These are phyloP conservation scores for Coprinopsis sp. DNA, from an alignment of 768 basidiomycete species.

Conservation along the genomic window DNA sequence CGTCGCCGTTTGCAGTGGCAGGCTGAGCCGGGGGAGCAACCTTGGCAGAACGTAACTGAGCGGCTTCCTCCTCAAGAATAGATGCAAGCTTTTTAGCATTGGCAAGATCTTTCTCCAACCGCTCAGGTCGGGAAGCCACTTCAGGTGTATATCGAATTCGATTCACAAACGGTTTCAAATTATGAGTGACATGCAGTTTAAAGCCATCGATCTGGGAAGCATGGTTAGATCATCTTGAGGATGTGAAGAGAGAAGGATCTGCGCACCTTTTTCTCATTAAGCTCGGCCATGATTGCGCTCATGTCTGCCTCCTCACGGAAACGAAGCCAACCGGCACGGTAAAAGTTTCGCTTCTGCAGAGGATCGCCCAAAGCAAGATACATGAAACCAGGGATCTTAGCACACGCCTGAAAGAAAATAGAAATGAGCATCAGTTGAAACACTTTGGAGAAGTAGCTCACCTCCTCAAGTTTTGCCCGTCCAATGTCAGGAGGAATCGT, in stretches of 20 bases:
- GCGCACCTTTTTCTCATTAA: slow-evolving; percentile 82
- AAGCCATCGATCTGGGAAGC: slow-evolving; percentile 81
- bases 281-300: slow-evolving; percentile 58
- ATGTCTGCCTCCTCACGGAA: slow-evolving; percentile 87
- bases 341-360: slow-evolving; percentile 87
- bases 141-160: slow-evolving; percentile 79
- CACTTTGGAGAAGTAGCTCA: slow-evolving; percentile 26
- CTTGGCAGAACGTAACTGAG: slow-evolving; percentile 43
- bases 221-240: slow-evolving; percentile 5
- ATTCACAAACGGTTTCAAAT: slow-evolving; percentile 70
- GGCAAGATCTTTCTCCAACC: slow-evolving; percentile 75
- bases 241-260: slow-evolving; percentile 3
- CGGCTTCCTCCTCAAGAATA: slow-evolving; percentile 70
- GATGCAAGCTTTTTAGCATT: slow-evolving; percentile 70
- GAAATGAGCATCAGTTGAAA: slow-evolving; percentile 4
- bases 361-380: slow-evolving; percentile 92
- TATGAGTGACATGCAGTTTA: slow-evolving; percentile 87
- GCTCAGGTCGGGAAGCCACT: slow-evolving; percentile 72
- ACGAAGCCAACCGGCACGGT: slow-evolving; percentile 91
- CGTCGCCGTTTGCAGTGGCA: slow-evolving; percentile 20
- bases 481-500: slow-evolving; percentile 93
- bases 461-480: slow-evolving; percentile 85
- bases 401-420: slow-evolving; percentile 53
- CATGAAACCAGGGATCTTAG: slow-evolving; percentile 73
- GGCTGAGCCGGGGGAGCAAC: slow-evolving; percentile 20